Conservation (phyloP, 495 filamentous ascomycete species). For the Aspergillus asperescens region DNA sequence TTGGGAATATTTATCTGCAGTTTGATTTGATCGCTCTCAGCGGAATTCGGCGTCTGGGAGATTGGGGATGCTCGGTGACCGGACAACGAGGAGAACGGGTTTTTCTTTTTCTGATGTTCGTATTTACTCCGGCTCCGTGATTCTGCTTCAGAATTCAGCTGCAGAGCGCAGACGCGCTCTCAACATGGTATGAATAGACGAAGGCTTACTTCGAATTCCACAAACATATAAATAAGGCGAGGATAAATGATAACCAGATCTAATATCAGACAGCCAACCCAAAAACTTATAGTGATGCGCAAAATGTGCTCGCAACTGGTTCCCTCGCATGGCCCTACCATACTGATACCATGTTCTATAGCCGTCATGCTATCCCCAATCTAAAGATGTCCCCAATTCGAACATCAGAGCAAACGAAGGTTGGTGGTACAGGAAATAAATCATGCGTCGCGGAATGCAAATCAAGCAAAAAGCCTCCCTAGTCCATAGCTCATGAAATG, state of each 20-base stretch:
- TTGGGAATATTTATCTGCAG: not conserved
- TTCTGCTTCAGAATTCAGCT: not conserved
- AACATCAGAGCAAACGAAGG: not conserved
- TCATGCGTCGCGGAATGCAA: conserved; percentile 1
- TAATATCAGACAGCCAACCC: too few species aligned
- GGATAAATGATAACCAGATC: too few species aligned
- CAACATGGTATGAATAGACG: not conserved
- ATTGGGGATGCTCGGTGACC: conserved; percentile 4
- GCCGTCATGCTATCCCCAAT: not conserved
- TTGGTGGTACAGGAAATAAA: not conserved
- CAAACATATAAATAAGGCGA: not conserved
- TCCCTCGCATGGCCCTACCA: conserved; percentile 10
- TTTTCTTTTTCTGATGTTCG: not conserved
- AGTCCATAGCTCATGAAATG: not conserved
- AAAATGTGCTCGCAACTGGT: not conserved
- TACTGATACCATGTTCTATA: conserved; percentile 10
- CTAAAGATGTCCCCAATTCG: not conserved
- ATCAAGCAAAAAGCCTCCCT: conserved; percentile 8
- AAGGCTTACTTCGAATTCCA: not conserved
- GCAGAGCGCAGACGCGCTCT: not conserved
- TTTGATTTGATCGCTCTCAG: not conserved
- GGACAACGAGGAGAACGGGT: not conserved
- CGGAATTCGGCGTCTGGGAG: not conserved
- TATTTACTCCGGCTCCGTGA: not conserved
- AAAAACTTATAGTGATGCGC: not conserved